Evolutionary conservation across 345 rosid genomes (phyloP).

Genomic region (Syzygium aromaticum): DNA sequence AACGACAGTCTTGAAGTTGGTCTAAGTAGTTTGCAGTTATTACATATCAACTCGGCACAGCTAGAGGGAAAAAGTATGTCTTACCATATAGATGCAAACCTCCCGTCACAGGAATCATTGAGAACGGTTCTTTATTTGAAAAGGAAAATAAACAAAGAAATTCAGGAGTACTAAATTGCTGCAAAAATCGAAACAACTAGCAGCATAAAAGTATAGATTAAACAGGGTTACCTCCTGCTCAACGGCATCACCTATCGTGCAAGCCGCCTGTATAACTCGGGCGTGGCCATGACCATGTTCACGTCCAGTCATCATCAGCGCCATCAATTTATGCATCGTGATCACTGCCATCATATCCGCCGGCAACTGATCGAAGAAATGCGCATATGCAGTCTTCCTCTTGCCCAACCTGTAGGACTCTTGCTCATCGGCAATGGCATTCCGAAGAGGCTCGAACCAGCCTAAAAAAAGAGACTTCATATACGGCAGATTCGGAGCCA

Average conservation of each 20-base stretch:
- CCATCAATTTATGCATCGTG: slow-evolving; percentile 87
- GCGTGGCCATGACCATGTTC: slow-evolving; percentile 43
- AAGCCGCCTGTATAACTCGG: slow-evolving; percentile 70
- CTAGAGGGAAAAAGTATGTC: background rate
- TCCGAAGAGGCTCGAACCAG: slow-evolving; percentile 89
- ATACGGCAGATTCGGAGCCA: slow-evolving; percentile 92
- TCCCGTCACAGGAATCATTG: background rate
- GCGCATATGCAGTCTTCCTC: slow-evolving; percentile 37
- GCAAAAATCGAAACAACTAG: background rate
- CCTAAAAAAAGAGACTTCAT: slow-evolving; percentile 89
- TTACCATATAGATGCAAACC: background rate
- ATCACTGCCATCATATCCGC: slow-evolving; percentile 91
- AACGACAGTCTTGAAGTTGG: background rate
- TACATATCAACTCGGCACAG: background rate
- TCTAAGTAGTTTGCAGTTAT: background rate
- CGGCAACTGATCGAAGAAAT: slow-evolving; percentile 60
- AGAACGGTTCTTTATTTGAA: background rate
- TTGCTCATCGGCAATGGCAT: slow-evolving; percentile 66
- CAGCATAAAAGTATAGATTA: background rate
- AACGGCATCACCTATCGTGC: slow-evolving; percentile 71
- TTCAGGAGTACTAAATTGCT: background rate
- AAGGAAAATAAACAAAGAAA: background rate
- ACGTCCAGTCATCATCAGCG: slow-evolving; percentile 68
- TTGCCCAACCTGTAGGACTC: slow-evolving; percentile 47
- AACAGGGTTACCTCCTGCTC: slow-evolving; percentile 77